Conservation (phyloP, 257 asterid species). For the Catharanthus roseus region DNA sequence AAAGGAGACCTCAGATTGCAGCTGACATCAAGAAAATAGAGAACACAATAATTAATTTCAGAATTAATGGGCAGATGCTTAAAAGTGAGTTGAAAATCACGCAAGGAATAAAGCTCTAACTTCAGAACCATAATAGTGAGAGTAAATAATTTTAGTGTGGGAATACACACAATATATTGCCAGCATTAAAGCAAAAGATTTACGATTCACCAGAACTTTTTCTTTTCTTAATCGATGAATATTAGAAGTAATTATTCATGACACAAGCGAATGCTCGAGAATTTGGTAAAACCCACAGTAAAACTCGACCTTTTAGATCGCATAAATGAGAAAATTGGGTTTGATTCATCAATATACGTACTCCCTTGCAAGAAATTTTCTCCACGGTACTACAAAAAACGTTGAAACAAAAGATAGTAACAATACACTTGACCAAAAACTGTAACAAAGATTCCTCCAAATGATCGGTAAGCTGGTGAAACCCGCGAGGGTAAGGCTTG, state of each 20-base stretch:
- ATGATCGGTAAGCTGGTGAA: neutral
- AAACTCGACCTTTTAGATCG: neutral
- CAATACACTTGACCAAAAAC: neutral
- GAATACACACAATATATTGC: neutral
- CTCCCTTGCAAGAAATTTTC: neutral
- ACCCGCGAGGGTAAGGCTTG: neutral
- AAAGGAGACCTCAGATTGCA: constrained; percentile 51
- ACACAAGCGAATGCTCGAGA: neutral
- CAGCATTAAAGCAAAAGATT: neutral
- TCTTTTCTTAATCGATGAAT: no score
- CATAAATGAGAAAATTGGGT: neutral
- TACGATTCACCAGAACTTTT: neutral
- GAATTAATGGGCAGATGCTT: neutral
- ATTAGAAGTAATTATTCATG: no score
- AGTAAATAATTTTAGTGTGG: neutral
- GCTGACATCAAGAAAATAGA: neutral
- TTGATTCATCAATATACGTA: neutral
- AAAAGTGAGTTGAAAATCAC: neutral
- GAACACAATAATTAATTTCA: neutral
- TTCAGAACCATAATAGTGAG: neutral
- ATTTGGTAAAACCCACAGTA: neutral
- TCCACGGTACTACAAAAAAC: neutral
- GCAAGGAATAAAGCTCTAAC: neutral
- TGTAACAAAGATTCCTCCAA: no score
- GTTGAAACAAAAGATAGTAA: no score